Percentiles rank a stretch among this genome's conserved stretches.
phyloP scores from a whole-genome alignment of 176 grass and related monocot species.

The Aegilops sharonensis region DNA sequence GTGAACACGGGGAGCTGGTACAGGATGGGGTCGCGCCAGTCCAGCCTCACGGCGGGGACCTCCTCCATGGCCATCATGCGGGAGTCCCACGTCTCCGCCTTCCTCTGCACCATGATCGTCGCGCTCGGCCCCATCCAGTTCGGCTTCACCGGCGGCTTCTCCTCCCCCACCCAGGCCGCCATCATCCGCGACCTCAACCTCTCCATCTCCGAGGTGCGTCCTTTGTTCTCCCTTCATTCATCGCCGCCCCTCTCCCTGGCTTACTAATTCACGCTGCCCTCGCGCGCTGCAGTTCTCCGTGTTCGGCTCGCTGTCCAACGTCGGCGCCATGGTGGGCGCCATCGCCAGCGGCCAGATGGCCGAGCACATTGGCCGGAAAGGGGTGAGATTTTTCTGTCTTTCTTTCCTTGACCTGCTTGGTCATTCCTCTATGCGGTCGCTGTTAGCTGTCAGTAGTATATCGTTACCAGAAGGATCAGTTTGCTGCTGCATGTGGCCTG shows the following conservation, averaged over 20 bases:
- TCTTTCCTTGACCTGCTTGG: neutral
- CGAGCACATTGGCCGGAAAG: conserved; percentile 89
- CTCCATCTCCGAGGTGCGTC: conserved; percentile 65
- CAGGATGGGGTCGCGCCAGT: conserved; percentile 75
- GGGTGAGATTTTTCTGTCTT: conserved; percentile 35
- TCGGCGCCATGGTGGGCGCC: conserved; percentile 89
- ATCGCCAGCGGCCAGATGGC: conserved; percentile 96
- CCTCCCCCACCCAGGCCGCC: conserved; percentile 75
- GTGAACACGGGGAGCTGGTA: conserved; percentile 96
- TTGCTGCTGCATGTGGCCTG: neutral
- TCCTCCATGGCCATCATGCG: conserved; percentile 64
- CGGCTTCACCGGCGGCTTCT: conserved; percentile 90
- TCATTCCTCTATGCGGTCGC: neutral
- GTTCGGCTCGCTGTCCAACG: conserved; percentile 90
- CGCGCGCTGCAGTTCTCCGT: conserved; percentile 67
- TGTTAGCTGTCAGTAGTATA: neutral
- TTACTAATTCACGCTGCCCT: neutral
- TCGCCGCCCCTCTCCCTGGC: no score
- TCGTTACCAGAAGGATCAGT: neutral
- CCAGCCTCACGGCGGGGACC: conserved; percentile 54
- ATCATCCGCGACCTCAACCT: conserved; percentile 80
- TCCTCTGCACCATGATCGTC: conserved; percentile 95
- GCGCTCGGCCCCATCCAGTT: conserved; percentile 94
- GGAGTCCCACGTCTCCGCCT: conserved; percentile 77
- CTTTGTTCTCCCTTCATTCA: neutral